Percentiles rank a stretch among this genome's conserved stretches.
Conservation (phyloP, 2,329 filamentous ascomycete species). For the Passalora sequoiae region DNA sequence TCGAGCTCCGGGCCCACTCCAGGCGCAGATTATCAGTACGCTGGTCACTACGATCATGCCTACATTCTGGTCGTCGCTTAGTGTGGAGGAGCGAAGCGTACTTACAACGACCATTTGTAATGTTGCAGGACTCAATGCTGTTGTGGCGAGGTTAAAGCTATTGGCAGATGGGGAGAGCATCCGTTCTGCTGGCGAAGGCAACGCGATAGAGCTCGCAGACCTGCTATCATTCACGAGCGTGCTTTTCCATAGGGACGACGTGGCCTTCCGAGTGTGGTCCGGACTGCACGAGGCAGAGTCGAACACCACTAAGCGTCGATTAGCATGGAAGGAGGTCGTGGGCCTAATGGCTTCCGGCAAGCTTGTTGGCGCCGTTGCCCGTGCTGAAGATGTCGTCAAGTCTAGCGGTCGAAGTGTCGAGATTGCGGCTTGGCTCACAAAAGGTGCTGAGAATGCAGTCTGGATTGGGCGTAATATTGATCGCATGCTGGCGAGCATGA, state of each 20-base stretch:
- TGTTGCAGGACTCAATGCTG: constrained; percentile 70
- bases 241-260: constrained; percentile 43
- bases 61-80: constrained; percentile 72
- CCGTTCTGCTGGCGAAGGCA: background rate
- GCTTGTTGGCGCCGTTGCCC: constrained; percentile 53
- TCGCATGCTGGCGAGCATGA: constrained; percentile 2
- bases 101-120: constrained; percentile 65
- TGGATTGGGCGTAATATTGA: constrained; percentile 68
- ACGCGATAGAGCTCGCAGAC: constrained; percentile 27
- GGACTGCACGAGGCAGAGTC: constrained; percentile 40
- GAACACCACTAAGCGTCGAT: constrained; percentile 43
- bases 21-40: constrained; percentile 68
- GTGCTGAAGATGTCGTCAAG: constrained; percentile 52
- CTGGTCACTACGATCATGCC: constrained; percentile 70
- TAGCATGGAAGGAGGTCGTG: constrained; percentile 61
- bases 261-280: constrained; percentile 42
- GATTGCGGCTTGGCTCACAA: constrained; percentile 57
- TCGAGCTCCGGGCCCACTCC: constrained; percentile 58
- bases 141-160: constrained; percentile 62
- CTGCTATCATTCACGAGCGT: constrained; percentile 41
- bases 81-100: constrained; percentile 39
- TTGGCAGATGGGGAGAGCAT: constrained; percentile 5
- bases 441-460: constrained; percentile 58
- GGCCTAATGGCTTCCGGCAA: constrained; percentile 56
- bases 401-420: constrained; percentile 6